Conservation (phyloP, 202 grass and related monocot genomes). For the Bolboschoenoplectus hybrid region DNA sequence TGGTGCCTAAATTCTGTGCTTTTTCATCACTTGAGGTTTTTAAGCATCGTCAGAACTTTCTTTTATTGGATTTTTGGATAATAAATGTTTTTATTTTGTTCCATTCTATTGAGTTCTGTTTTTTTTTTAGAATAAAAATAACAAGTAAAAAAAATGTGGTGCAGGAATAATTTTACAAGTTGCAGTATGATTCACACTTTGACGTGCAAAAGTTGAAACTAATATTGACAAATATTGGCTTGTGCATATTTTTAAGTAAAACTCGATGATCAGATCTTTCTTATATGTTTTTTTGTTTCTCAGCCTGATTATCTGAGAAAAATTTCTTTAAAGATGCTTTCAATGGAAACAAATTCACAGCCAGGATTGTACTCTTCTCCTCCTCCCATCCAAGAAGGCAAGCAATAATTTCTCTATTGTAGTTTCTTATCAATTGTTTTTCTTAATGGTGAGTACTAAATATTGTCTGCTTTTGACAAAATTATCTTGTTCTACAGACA, state of each 20-base stretch:
- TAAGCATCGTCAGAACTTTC: neutral
- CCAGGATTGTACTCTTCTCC: constrained; percentile 24
- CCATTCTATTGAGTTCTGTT: neutral
- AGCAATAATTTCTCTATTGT: constrained; percentile 46
- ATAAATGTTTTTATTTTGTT: constrained; percentile 8
- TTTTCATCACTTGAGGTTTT: neutral
- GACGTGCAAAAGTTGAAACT: neutral
- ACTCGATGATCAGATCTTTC: neutral
- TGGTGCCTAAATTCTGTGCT: neutral
- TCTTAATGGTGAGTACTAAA: neutral
- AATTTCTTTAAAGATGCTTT: constrained; percentile 92
- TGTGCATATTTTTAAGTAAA: neutral
- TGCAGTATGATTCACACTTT: neutral
- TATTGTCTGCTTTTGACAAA: neutral
- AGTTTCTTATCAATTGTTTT: neutral
- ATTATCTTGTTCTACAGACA: neutral
- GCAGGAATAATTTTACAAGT: neutral
- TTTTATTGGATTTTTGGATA: neutral
- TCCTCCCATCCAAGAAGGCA: constrained; percentile 51
- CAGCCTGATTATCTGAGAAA: constrained; percentile 91
- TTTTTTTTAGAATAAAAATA: neutral
- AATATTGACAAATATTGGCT: neutral
- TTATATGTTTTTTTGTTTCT: neutral
- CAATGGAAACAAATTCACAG: constrained; percentile 80
- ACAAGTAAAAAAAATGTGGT: neutral